phyloP scores from a whole-genome alignment of 2,329 filamentous ascomycete genomes.

The Apiospora arundinis region DNA sequence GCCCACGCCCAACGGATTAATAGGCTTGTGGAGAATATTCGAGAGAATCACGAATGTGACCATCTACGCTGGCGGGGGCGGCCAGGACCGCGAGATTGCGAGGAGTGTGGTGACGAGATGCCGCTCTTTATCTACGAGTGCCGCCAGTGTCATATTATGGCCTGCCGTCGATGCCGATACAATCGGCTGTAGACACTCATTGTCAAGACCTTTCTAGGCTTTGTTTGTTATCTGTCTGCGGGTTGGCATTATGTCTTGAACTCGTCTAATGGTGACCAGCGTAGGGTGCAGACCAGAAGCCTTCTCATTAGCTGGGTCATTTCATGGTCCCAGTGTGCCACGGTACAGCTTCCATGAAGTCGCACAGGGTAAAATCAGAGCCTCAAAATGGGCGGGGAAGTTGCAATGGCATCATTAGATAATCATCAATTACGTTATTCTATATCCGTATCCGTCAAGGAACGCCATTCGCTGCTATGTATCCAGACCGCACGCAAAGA shows the following conservation, averaged over 20 bases:
- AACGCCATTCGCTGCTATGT: slow-evolving; percentile 13
- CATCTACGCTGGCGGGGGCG: slow-evolving; percentile 44
- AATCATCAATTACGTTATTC: slow-evolving; percentile 12
- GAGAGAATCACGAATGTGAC: slow-evolving; percentile 47
- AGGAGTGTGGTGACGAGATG: slow-evolving; percentile 38
- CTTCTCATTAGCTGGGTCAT: too few relatives aligned
- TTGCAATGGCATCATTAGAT: background rate
- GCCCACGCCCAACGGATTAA: slow-evolving; percentile 30
- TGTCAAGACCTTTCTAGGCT: too few relatives aligned
- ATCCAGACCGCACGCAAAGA: slow-evolving; percentile 18
- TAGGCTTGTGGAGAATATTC: slow-evolving; percentile 34
- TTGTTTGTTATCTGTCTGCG: too few relatives aligned
- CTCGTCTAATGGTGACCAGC: too few relatives aligned
- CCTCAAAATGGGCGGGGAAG: background rate
- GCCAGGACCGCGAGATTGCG: slow-evolving; percentile 29
- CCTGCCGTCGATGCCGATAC: slow-evolving; percentile 53
- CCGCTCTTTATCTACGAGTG: slow-evolving; percentile 54
- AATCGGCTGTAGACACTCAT: slow-evolving; percentile 45
- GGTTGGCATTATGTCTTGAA: too few relatives aligned
- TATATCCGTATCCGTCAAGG: background rate
- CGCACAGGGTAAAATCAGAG: too few relatives aligned
- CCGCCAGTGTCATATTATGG: slow-evolving; percentile 48
- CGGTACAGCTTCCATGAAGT: too few relatives aligned
- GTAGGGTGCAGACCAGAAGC: too few relatives aligned
- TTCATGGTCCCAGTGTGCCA: too few relatives aligned